Base-by-base conservation (phyloP, 371 early-diverging fungal species). In the Lichtheimia ramosa region DNA sequence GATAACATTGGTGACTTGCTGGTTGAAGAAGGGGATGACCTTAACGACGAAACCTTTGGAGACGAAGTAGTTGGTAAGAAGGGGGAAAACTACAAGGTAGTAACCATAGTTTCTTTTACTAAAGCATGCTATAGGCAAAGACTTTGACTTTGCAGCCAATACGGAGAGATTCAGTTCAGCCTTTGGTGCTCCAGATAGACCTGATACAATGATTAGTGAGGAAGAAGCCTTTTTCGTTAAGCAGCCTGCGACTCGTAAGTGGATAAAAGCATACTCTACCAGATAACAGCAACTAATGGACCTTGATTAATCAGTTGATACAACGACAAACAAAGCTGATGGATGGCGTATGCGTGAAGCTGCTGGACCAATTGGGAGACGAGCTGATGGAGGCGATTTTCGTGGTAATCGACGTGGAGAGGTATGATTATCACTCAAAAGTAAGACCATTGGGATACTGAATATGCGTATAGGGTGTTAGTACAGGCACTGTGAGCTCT, bases 31-130 rank as follows among this genome's bases (percentile, higher is more conserved):
- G 81, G 86, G 48, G 92, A 92, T 66, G 88, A 86, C 56, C 77
- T 86, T 52, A 94, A 96, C 63, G 91, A 89, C 64, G 89, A 92
- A 66, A 96, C 96, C 0, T 94, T 96, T 83, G 92, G 90, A 21
- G 89, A 74, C 8, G 77, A 68, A 27, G 73, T 74, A 39, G 65
- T 81, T 52, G 83, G 87, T 79, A 78, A 71, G 16, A 23, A 54
- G 21, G 34, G 34, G 8, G 8, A 10, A 34, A 5, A 8, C 5
- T 8, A 8, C 34, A 58, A 25, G 20, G 16, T 21, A 52, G 16
- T 13, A 3, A 46, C 13, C 16, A 53, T 24, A 21, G 5, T 15
- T 25, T 48, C 27, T 34, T 34, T 49, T 34, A 16, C 24, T 49
- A 58, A 23, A 25, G 13, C 10, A 21, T 16, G 13, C n/a, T 6